phyloP scores from a whole-genome alignment of 164 flowering plant species.

The Nymphaea thermarum region DNA sequence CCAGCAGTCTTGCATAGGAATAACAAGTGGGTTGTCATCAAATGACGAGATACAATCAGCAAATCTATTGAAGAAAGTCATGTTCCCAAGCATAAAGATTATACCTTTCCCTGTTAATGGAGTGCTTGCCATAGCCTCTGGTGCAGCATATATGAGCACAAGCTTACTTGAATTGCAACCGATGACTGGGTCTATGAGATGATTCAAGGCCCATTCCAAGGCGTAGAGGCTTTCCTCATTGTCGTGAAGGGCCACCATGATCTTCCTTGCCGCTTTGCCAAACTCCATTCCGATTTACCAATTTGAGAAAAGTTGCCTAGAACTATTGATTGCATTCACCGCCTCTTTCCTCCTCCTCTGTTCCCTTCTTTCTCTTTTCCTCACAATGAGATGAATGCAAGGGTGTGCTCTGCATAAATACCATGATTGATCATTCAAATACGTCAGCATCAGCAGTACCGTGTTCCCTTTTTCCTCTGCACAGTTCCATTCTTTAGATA shows the following conservation, averaged over 20 bases:
- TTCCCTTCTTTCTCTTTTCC: neutral
- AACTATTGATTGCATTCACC: neutral
- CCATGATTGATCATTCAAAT: neutral
- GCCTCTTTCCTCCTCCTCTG: neutral
- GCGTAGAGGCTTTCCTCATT: slow-evolving; percentile 6
- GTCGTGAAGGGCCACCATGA: slow-evolving; percentile 10
- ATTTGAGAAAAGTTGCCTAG: neutral
- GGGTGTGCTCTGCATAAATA: neutral
- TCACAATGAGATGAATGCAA: neutral
- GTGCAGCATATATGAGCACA: slow-evolving; percentile 3
- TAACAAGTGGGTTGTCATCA: neutral
- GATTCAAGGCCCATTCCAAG: slow-evolving; percentile 13
- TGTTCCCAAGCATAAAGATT: neutral
- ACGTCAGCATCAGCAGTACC: neutral
- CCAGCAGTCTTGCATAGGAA: too few species aligned
- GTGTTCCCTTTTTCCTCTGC: too few species aligned
- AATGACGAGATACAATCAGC: neutral
- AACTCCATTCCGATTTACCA: slow-evolving; percentile 3
- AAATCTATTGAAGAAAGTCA: neutral
- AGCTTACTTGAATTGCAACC: slow-evolving; percentile 2
- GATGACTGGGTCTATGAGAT: neutral
- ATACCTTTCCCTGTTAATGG: slow-evolving; percentile 3
- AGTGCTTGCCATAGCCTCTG: neutral
- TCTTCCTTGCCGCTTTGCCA: slow-evolving; percentile 5
- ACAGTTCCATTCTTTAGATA: too few species aligned